These are phyloP conservation scores for Ogataea glucozyma DNA, from an alignment of 805 yeast species.

Conservation along the genomic window DNA sequence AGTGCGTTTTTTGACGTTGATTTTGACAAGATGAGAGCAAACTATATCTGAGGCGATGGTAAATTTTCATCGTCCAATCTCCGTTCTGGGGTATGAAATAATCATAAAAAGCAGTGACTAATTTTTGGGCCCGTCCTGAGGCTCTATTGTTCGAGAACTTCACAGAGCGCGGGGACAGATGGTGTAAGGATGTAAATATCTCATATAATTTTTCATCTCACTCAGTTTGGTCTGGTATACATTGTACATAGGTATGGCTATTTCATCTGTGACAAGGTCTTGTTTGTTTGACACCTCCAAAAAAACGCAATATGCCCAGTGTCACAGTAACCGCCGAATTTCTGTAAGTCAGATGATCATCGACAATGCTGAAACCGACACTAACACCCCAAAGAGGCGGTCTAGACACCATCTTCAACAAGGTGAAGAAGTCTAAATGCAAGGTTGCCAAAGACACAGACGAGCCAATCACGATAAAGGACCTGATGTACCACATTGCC, in stretches of 20 bases:
- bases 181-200: neutral
- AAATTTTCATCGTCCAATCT: neutral
- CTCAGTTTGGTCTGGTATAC: neutral
- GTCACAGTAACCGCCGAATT: slow-evolving; percentile 46
- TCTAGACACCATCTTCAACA: slow-evolving; percentile 72
- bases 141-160: slow-evolving; percentile 3
- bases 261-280: too few species aligned
- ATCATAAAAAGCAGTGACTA: neutral
- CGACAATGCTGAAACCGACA: too few species aligned
- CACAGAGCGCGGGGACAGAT: neutral
- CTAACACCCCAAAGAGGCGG: slow-evolving; percentile 60
- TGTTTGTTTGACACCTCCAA: neutral
- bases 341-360: slow-evolving; percentile 29
- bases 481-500: slow-evolving; percentile 57
- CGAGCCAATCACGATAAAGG: slow-evolving; percentile 38
- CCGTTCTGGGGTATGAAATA: neutral
- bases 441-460: slow-evolving; percentile 39
- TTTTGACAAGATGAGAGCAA: too few species aligned
- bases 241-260: too few species aligned
- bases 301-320: slow-evolving; percentile 20
- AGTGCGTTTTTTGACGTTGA: too few species aligned
- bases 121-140: slow-evolving; percentile 1
- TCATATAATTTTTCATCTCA: neutral
- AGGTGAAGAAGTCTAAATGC: slow-evolving; percentile 54
- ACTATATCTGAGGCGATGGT: too few species aligned